Evolutionary conservation across 2,329 filamentous ascomycete species (phyloP).

Genomic region (Aspergillus texensis): DNA sequence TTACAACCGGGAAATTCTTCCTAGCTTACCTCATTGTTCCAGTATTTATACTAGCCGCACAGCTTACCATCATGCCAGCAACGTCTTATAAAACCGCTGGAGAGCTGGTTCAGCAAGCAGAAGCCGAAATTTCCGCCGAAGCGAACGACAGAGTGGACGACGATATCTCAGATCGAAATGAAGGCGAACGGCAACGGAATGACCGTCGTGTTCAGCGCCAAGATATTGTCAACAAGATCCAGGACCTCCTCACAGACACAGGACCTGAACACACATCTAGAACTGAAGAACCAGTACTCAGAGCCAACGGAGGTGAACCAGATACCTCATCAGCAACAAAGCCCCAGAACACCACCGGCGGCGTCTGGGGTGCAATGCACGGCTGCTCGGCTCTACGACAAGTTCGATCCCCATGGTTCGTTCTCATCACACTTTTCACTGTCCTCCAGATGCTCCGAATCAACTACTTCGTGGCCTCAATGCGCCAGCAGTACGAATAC

Average conservation of each 20-base stretch:
- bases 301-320: slow-evolving; percentile 7
- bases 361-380: slow-evolving; percentile 87
- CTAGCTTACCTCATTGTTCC: slow-evolving; percentile 72
- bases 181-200: slow-evolving; percentile 52
- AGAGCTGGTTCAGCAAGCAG: slow-evolving; percentile 75
- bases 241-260: slow-evolving; percentile 66
- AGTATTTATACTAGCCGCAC: slow-evolving; percentile 63
- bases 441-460: slow-evolving; percentile 77
- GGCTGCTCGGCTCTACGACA: slow-evolving; percentile 70
- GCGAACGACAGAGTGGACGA: slow-evolving; percentile 59
- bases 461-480: slow-evolving; percentile 91
- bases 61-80: slow-evolving; percentile 71
- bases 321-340: slow-evolving; percentile 30
- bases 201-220: slow-evolving; percentile 64
- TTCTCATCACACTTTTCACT: slow-evolving; percentile 83
- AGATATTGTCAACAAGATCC: slow-evolving; percentile 69
- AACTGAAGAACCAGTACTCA: slow-evolving; percentile 8
- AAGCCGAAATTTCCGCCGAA: slow-evolving; percentile 57
- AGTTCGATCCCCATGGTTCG: slow-evolving; percentile 78
- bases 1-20: slow-evolving; percentile 72
- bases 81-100: slow-evolving; percentile 83
- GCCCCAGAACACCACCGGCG: slow-evolving; percentile 45
- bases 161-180: slow-evolving; percentile 51
- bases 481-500: slow-evolving; percentile 77
- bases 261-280: slow-evolving; percentile 9